A percentile compares a stretch with the other conserved stretches of the same genome.
Evolutionary conservation across 2,329 filamentous ascomycete genomes (phyloP).

Genomic region (Nemania sp.): DNA sequence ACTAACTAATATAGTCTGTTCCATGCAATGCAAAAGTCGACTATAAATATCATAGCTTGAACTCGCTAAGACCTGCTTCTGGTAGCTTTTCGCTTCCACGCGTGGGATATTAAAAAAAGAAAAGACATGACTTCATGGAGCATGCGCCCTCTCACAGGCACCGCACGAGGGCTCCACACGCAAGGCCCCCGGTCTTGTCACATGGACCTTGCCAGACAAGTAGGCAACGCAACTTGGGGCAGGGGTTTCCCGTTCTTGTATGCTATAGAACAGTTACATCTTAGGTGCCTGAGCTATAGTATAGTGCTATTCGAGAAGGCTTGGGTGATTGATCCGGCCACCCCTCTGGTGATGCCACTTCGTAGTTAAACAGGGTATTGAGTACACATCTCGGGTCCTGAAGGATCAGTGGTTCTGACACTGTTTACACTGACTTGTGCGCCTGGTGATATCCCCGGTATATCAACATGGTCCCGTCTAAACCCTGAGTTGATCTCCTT

Average conservation of each 20-base stretch:
- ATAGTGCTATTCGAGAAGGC: conserved; percentile 18
- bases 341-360: conserved; percentile 25
- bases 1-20: too few species aligned
- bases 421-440: conserved; percentile 22
- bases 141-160: conserved; percentile 19
- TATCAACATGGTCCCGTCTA: conserved; percentile 33
- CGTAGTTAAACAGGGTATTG: conserved; percentile 18
- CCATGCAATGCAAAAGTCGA: too few species aligned
- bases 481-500: conserved; percentile 27
- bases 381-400: conserved; percentile 11
- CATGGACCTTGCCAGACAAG: conserved; percentile 14
- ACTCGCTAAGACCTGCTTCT: neutral
- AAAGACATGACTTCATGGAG: conserved; percentile 16
- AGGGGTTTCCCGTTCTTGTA: conserved; percentile 17
- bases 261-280: neutral
- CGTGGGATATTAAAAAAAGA: neutral
- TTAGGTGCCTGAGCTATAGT: conserved; percentile 7
- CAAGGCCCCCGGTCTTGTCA: conserved; percentile 20
- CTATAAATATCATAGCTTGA: conserved; percentile 3
- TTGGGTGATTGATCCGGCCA: conserved; percentile 18
- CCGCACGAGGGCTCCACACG: conserved; percentile 22
- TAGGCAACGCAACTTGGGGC: conserved; percentile 14
- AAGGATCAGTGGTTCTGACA: conserved; percentile 16
- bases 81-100: conserved; percentile 8
- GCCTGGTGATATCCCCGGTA: conserved; percentile 25